phyloP scores from a whole-genome alignment of 768 basidiomycete species.

The Lactifluus rugatus region DNA sequence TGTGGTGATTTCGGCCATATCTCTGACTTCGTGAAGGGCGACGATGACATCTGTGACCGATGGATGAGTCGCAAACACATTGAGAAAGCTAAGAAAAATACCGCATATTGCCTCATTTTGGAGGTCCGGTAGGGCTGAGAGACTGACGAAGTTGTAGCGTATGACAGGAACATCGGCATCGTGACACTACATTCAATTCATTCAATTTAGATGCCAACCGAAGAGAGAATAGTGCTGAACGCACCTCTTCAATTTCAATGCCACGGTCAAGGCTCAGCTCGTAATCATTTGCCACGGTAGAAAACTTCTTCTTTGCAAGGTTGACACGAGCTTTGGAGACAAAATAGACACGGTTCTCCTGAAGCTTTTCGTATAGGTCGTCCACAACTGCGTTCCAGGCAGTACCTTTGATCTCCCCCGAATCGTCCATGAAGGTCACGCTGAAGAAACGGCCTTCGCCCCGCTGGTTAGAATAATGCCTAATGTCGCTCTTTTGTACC shows the following conservation, averaged over 20 bases:
- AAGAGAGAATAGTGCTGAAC: conserved; percentile 15
- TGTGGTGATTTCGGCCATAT: conserved; percentile 61
- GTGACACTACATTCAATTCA: conserved; percentile 58
- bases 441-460: conserved; percentile 96
- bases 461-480: conserved; percentile 75
- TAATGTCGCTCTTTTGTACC: conserved; percentile 80
- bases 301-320: conserved; percentile 96
- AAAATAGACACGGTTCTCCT: conserved; percentile 90
- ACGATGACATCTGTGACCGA: conserved; percentile 67
- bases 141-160: conserved; percentile 71
- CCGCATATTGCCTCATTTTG: conserved; percentile 80
- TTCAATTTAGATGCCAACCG: background rate
- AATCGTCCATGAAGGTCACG: conserved; percentile 89
- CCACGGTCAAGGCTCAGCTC: conserved; percentile 79
- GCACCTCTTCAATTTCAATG: conserved; percentile 79
- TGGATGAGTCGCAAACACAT: background rate
- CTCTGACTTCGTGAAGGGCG: conserved; percentile 69
- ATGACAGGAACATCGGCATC: conserved; percentile 73
- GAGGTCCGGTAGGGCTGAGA: conserved; percentile 50
- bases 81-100: conserved; percentile 28
- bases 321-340: conserved; percentile 87
- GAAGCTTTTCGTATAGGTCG: conserved; percentile 69
- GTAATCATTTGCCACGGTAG: conserved; percentile 83
- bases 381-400: conserved; percentile 84
- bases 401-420: conserved; percentile 85